phyloP scores from a whole-genome alignment of 768 basidiomycete genomes.

The Cyathus striatus region DNA sequence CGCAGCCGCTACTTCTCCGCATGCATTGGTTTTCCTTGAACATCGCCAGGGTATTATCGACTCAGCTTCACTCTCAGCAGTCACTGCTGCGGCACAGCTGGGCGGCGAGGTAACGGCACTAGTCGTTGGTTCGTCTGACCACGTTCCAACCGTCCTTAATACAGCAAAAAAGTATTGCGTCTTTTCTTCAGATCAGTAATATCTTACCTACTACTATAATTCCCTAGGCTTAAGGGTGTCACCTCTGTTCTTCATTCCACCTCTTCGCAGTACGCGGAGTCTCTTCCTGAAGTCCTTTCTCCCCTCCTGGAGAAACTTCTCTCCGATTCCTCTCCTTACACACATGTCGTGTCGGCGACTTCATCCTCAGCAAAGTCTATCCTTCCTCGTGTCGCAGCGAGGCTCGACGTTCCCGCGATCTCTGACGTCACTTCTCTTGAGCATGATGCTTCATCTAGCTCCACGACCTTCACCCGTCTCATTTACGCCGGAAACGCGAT shows the following conservation, averaged over 20 bases:
- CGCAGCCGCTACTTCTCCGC: slow-evolving; percentile 51
- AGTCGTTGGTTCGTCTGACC: slow-evolving; percentile 62
- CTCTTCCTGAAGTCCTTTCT: slow-evolving; percentile 73
- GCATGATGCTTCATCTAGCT: slow-evolving; percentile 63
- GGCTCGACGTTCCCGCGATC: slow-evolving; percentile 83
- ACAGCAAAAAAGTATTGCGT: slow-evolving; percentile 83
- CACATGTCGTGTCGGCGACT: slow-evolving; percentile 90
- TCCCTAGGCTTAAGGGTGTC: slow-evolving; percentile 59
- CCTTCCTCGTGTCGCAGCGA: slow-evolving; percentile 87
- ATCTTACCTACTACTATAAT: slow-evolving; percentile 5
- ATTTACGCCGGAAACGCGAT: slow-evolving; percentile 99
- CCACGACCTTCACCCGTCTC: slow-evolving; percentile 85
- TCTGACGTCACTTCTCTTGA: slow-evolving; percentile 86
- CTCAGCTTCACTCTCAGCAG: slow-evolving; percentile 80
- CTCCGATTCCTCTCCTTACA: slow-evolving; percentile 58
- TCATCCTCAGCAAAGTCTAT: slow-evolving; percentile 91
- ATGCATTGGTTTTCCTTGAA: slow-evolving; percentile 87
- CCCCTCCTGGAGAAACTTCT: slow-evolving; percentile 80
- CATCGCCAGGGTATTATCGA: slow-evolving; percentile 80
- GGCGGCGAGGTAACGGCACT: slow-evolving; percentile 84
- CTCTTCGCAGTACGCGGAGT: slow-evolving; percentile 63
- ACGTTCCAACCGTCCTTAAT: slow-evolving; percentile 61
- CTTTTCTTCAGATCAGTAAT: slow-evolving; percentile 8
- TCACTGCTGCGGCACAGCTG: slow-evolving; percentile 84
- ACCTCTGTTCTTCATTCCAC: slow-evolving; percentile 63